Evolutionary conservation across 2,329 filamentous ascomycete genomes (phyloP).

Genomic region (Sordariomycetes sp.): DNA sequence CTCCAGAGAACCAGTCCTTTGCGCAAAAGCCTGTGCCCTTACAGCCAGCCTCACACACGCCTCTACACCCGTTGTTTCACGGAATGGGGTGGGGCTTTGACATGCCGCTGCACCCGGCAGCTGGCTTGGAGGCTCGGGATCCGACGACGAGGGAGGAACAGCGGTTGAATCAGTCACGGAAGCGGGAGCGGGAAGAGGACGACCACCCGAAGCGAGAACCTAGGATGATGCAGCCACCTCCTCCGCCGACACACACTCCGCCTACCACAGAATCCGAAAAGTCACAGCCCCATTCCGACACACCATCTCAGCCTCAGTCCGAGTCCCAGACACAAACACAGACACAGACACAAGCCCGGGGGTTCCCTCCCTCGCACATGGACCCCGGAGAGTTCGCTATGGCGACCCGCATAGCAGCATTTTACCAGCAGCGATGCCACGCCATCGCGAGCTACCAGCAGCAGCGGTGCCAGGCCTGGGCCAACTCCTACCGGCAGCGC

Average conservation of each 20-base stretch:
- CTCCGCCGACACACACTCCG: not conserved
- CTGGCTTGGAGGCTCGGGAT: not conserved
- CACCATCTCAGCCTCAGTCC: not conserved
- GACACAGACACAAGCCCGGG: conserved; percentile 4
- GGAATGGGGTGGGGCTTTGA: conserved; percentile 6
- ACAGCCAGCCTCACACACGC: conserved; percentile 6
- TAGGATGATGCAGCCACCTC: not conserved
- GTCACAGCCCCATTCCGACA: not conserved
- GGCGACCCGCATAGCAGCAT: conserved; percentile 31
- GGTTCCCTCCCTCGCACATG: conserved; percentile 9
- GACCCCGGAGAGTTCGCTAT: conserved; percentile 30
- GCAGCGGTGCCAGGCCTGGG: conserved; percentile 33
- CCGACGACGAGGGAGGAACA: not conserved
- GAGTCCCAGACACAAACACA: not conserved
- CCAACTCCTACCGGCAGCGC: conserved; percentile 28
- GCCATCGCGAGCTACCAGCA: conserved; percentile 32
- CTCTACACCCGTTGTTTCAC: conserved; percentile 6
- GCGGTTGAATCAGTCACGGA: not conserved
- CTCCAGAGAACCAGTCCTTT: conserved; percentile 22
- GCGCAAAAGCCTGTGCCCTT: conserved; percentile 6
- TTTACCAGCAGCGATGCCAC: conserved; percentile 33
- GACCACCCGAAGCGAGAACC: not conserved
- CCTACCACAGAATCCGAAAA: not conserved
- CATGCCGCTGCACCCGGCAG: conserved; percentile 9
- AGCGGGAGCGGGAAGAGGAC: not conserved